Evolutionary conservation across 169 alveolate genomes (phyloP).

Genomic region (Eimeria maxima): DNA sequence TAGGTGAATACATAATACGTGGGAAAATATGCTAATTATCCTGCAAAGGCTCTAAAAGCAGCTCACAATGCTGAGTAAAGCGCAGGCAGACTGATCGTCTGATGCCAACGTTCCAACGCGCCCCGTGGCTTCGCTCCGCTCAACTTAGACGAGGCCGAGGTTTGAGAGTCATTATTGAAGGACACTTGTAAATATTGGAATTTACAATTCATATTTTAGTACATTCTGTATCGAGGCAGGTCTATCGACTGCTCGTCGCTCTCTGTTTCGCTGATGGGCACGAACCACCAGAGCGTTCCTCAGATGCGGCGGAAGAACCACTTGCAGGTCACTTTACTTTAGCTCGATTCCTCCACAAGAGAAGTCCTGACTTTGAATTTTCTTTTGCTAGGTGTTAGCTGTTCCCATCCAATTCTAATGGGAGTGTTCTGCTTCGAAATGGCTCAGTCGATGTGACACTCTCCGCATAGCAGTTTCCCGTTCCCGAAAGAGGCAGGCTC

Average conservation of each 20-base stretch:
- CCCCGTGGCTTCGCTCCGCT: not conserved
- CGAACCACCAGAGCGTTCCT: not conserved
- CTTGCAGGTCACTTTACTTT: not conserved
- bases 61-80: not conserved
- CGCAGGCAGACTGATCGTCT: not conserved
- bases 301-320: not conserved
- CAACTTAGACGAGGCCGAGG: not conserved
- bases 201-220: not conserved
- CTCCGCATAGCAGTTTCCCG: not conserved
- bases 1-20: not conserved
- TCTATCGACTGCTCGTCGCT: not conserved
- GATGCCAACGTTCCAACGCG: not conserved
- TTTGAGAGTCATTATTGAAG: not conserved
- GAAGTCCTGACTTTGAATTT: not conserved
- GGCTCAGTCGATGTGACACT: too few relatives aligned
- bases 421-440: not conserved
- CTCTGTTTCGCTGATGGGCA: not conserved
- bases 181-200: not conserved
- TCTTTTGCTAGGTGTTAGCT: not conserved
- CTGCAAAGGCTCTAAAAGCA: not conserved
- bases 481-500: too few relatives aligned
- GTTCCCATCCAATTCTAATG: not conserved
- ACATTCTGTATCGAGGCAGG: not conserved
- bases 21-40: not conserved
- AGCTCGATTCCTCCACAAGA: not conserved